Base-by-base conservation (phyloP, 2,329 filamentous ascomycete genomes). In the Colletotrichum echinochloae region DNA sequence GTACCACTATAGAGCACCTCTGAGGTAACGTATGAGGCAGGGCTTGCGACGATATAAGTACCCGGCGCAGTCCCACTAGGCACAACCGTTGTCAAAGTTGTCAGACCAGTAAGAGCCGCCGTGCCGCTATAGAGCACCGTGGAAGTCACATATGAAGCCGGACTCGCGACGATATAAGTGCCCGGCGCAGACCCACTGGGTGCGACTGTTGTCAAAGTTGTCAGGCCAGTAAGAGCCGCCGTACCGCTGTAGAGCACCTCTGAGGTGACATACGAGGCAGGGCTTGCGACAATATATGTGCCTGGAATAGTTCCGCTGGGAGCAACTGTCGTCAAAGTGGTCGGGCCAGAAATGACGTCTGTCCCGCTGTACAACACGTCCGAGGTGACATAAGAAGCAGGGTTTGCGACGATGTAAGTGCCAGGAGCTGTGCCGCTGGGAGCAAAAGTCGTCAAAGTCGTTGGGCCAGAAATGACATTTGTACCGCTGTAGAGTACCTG, bases 261-360 rank as follows among this genome's bases (percentile, higher is more conserved):
- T n/a, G n/a, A n/a, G n/a, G n/a, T n/a, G n/a, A n/a, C n/a, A n/a
- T n/a, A n/a, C n/a, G n/a, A n/a, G n/a, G n/a, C n/a, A n/a, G n/a
- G n/a, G n/a, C n/a, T n/a, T n/a, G n/a, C 57, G 1, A 73, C 67
- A 20, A 73, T 46, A 1, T 70, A 46, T 1, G 73, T 74, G 2
- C 71, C 71, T 16, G 66, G 39, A 3, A n/a, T 41, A 5, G 46
- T 70, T 0, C 71, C 68, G 16, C 33, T 26, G 0, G 64, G 62
- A 0, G 35, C 20, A 5, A 73, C 48, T 2, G 67, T 73, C 12
- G 41, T 52, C 3, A 72, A 64, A 0, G 65, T 70, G 2, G 51
- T 65, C 2, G 64, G 41, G n/a, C n/a, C n/a, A 0, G 12, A 41
- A 5, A n/a, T n/a, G n/a, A n/a, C n/a, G n/a, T n/a, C n/a, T n/a